Base-by-base conservation (phyloP, 2,329 filamentous ascomycete species). In the Colletotrichum nymphaeae region DNA sequence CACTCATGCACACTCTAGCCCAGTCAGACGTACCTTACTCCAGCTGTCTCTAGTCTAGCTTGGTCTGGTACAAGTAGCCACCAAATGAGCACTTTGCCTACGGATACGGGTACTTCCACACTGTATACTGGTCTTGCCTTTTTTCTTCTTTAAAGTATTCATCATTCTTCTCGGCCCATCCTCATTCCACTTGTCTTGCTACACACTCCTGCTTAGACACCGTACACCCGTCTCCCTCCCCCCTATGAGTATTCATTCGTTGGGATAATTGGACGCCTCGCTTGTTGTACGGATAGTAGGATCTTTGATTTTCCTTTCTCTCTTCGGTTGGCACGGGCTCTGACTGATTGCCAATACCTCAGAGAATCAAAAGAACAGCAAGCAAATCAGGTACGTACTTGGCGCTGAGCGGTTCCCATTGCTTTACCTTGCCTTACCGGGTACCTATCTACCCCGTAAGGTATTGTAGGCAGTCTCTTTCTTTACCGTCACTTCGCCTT, bases 1-100 rank as follows among this genome's bases (percentile, higher is more conserved):
- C 16, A 46, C 42, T n/a, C 42, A 49, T 49, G 42, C 42, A 49
- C 42, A n/a, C 42, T 49, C 42, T 7, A 49, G 42, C 42, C 42
- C 42, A 49, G 42, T 8, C 42, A 49, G 19, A 62, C 30, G 16
- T 62, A 32, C 30, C 30, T 30, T 30, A 30, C 32, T 24, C 37
- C 37, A 42, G 37, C 14, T 42, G 16, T 58, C 30, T 37, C 52
- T 26, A 63, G 59, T 57, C 28, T 64, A 66, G 42, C 35, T 30
- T 22, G 42, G 57, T 49, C 19, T 1, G 42, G 26, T 62, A 52
- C 37, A 30, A 46, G 59, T 55, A 71, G 69, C 69, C 65, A 69
- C 69, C 58, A 69, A 72, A 69, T 72, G 65, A 72, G 69, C 58
- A n/a, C 28, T 59, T 53, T 46, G 32, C 30, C 37, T 46, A 42